Conservation (phyloP, 2,329 filamentous ascomycete species). For the Xylariaceae sp. region DNA sequence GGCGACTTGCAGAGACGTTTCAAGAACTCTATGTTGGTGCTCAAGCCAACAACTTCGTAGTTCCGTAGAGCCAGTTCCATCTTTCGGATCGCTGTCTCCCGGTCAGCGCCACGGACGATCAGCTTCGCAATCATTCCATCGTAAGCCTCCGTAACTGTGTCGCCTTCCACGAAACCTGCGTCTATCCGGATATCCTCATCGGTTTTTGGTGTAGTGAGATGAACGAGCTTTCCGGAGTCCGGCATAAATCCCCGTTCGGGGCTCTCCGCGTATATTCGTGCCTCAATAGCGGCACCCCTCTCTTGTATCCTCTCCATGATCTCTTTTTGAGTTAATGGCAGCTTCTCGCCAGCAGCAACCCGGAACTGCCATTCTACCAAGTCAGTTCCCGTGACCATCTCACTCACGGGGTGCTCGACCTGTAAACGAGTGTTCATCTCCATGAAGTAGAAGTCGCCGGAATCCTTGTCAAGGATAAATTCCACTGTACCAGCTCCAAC, state of each 20-base stretch:
- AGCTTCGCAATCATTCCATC: slow-evolving; percentile 99
- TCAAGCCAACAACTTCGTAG: slow-evolving; percentile 91
- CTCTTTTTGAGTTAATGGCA: slow-evolving; percentile 63
- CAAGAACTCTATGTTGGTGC: slow-evolving; percentile 96
- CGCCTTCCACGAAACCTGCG: slow-evolving; percentile 88
- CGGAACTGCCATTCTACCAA: slow-evolving; percentile 97
- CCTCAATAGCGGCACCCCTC: slow-evolving; percentile 90
- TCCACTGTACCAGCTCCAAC: slow-evolving; percentile 90
- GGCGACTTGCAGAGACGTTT: slow-evolving; percentile 83
- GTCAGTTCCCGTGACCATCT: slow-evolving; percentile 71
- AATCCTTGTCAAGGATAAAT: slow-evolving; percentile 86
- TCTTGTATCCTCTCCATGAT: slow-evolving; percentile 78
- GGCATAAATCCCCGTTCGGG: slow-evolving; percentile 92
- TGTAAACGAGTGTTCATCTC: slow-evolving; percentile 89
- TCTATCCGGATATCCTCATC: slow-evolving; percentile 85
- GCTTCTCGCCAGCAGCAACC: slow-evolving; percentile 64
- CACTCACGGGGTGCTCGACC: slow-evolving; percentile 93
- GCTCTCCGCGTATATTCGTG: slow-evolving; percentile 95
- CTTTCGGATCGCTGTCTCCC: slow-evolving; percentile 83
- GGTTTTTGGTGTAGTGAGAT: slow-evolving; percentile 75
- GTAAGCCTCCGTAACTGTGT: slow-evolving; percentile 92
- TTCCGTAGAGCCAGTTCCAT: slow-evolving; percentile 80
- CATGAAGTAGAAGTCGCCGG: slow-evolving; percentile 81
- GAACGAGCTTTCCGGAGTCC: slow-evolving; percentile 86
- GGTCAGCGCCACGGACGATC: slow-evolving; percentile 82